These are phyloP conservation scores for Xylaria flabelliformis DNA, from an alignment of 495 filamentous ascomycete genomes.

Conservation along the genomic window DNA sequence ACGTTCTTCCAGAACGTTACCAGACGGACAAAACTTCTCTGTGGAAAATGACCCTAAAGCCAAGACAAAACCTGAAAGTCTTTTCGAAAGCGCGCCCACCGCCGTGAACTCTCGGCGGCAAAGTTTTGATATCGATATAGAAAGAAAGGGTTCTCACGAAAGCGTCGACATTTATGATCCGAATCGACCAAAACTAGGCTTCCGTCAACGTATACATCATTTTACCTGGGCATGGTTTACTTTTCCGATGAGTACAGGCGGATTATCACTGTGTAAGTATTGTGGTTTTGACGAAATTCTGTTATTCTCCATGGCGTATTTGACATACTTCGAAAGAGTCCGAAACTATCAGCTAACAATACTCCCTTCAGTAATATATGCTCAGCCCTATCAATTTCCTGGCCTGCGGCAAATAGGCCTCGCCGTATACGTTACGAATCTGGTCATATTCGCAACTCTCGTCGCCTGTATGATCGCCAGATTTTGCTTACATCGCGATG, in stretches of 20 bases:
- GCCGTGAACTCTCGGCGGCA: constrained; percentile 21
- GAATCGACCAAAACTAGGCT: constrained; percentile 22
- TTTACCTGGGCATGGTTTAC: constrained; percentile 32
- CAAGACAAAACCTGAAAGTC: background rate
- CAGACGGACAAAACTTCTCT: background rate
- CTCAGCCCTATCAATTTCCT: constrained; percentile 64
- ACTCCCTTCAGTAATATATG: constrained; percentile 51
- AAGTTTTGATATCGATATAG: constrained; percentile 18
- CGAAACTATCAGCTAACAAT: constrained; percentile 13
- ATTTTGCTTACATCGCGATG: constrained; percentile 61
- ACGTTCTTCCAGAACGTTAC: background rate
- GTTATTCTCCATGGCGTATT: background rate
- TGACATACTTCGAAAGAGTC: background rate
- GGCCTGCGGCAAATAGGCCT: constrained; percentile 66
- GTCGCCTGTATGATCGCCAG: constrained; percentile 59
- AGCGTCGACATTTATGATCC: constrained; percentile 22
- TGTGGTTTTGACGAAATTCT: background rate
- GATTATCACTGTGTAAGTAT: constrained; percentile 23
- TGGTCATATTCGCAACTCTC: constrained; percentile 63
- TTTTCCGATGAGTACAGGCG: constrained; percentile 26
- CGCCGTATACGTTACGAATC: constrained; percentile 66
- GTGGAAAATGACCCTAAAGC: background rate
- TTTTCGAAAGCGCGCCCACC: background rate
- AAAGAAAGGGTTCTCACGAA: background rate
- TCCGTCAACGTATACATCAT: constrained; percentile 26